These are phyloP conservation scores for Lagenidium giganteum DNA, from an alignment of 352 stramenopile genomes.

Conservation along the genomic window DNA sequence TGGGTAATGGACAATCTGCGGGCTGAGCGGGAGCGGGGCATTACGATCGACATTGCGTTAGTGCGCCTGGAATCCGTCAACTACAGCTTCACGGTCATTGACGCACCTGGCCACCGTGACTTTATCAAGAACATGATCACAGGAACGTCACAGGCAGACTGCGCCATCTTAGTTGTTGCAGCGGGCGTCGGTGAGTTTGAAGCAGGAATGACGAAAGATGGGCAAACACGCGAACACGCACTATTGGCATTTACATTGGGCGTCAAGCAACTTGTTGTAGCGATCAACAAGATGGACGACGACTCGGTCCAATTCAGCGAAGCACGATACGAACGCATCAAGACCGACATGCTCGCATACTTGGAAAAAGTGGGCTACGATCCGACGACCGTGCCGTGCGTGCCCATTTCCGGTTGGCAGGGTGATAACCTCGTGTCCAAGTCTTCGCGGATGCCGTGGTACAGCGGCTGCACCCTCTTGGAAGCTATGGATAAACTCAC, in stretches of 20 bases:
- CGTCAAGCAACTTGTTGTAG: slow-evolving; percentile 98
- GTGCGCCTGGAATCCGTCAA: slow-evolving; percentile 96
- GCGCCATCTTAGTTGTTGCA: slow-evolving; percentile 93
- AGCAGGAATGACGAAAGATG: slow-evolving; percentile 90
- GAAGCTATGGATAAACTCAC: slow-evolving; percentile 91
- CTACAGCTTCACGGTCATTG: slow-evolving; percentile 95
- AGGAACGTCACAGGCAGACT: slow-evolving; percentile 94
- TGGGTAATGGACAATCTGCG: slow-evolving; percentile 98
- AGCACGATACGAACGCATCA: slow-evolving; percentile 94
- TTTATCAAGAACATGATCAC: slow-evolving; percentile 99
- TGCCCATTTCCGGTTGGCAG: slow-evolving; percentile 96
- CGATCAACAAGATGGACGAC: slow-evolving; percentile 99
- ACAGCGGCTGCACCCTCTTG: slow-evolving; percentile 90
- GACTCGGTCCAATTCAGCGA: slow-evolving; percentile 91
- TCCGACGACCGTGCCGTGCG: slow-evolving; percentile 91
- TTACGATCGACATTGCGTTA: slow-evolving; percentile 96
- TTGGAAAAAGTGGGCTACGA: slow-evolving; percentile 98
- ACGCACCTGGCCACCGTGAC: slow-evolving; percentile 96
- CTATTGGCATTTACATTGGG: slow-evolving; percentile 96
- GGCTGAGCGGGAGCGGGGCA: slow-evolving; percentile 94
- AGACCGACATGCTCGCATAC: slow-evolving; percentile 87
- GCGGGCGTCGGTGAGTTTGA: slow-evolving; percentile 91
- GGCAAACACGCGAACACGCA: slow-evolving; percentile 94
- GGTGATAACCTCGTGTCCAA: slow-evolving; percentile 97
- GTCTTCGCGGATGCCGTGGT: slow-evolving; percentile 96